A percentile compares a stretch with the other conserved stretches of the same genome.
phyloP scores from a whole-genome alignment of 345 rosid species.

The Citrus unshiu region DNA sequence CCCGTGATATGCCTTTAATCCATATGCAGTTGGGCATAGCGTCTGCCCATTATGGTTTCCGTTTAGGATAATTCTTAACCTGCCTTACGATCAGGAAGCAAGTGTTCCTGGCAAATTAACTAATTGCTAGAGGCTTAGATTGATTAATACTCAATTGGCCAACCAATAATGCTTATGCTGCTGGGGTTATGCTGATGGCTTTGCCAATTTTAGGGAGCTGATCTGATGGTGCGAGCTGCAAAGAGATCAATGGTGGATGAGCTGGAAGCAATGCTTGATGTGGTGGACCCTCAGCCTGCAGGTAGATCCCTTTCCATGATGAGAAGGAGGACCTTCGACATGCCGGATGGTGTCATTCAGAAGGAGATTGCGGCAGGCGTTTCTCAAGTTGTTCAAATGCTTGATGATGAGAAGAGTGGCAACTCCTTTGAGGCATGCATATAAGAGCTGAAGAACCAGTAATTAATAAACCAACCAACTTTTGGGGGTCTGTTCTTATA shows the following conservation, averaged over 20 bases:
- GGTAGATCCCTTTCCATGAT: constrained; percentile 73
- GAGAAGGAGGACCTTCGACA: constrained; percentile 80
- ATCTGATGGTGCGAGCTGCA: constrained; percentile 72
- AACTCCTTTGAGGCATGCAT: constrained; percentile 29
- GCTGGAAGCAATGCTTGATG: constrained; percentile 90
- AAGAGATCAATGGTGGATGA: constrained; percentile 89
- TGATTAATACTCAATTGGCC: neutral
- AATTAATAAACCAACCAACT: neutral
- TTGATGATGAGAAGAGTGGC: constrained; percentile 44
- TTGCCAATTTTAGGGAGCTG: constrained; percentile 52
- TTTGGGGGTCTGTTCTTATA: neutral
- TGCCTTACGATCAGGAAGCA: neutral
- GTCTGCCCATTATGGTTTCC: neutral
- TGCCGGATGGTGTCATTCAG: constrained; percentile 70
- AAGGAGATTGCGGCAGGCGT: constrained; percentile 82
- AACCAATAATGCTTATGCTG: neutral
- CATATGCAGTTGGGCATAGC: neutral
- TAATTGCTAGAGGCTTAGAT: neutral
- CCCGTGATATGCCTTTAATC: neutral
- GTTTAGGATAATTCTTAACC: neutral
- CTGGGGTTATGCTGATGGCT: neutral
- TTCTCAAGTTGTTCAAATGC: constrained; percentile 78
- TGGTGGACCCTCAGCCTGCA: constrained; percentile 76
- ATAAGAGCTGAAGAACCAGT: neutral
- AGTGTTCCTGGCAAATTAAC: neutral